Percentiles rank a stretch among this genome's conserved stretches.
Evolutionary conservation across 2,329 filamentous ascomycete species (phyloP).

Genomic region (Chalaropsis thielavioides): DNA sequence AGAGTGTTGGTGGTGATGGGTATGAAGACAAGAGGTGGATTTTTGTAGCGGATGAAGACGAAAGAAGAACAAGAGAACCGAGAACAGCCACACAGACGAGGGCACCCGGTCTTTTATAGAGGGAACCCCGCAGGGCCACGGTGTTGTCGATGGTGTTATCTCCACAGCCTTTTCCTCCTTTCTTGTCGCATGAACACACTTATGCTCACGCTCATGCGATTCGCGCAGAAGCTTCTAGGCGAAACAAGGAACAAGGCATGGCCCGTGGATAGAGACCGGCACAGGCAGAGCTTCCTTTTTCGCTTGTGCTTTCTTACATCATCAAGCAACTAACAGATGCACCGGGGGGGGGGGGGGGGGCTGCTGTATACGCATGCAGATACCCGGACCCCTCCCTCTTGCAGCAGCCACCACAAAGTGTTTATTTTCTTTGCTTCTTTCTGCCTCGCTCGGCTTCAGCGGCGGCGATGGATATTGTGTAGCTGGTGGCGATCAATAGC

Average conservation of each 20-base stretch:
- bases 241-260: not conserved
- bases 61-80: not conserved
- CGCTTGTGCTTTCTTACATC: not conserved
- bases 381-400: not conserved
- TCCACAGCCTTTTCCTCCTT: not conserved
- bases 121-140: not conserved
- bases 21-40: not conserved
- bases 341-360: not conserved
- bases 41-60: not conserved
- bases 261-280: not conserved
- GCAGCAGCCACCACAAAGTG: not conserved
- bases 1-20: not conserved
- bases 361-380: not conserved
- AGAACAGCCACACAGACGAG: not conserved
- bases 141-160: not conserved
- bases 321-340: not conserved
- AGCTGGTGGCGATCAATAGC: not conserved
- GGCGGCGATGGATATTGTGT: not conserved
- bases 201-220: slow-evolving; percentile 1
- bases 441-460: not conserved
- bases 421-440: not conserved
- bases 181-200: slow-evolving; percentile 1
- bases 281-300: slow-evolving; percentile 1
- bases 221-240: slow-evolving; percentile 1
- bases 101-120: not conserved